phyloP scores from a whole-genome alignment of 768 basidiomycete species.

The Dendrothele bispora region DNA sequence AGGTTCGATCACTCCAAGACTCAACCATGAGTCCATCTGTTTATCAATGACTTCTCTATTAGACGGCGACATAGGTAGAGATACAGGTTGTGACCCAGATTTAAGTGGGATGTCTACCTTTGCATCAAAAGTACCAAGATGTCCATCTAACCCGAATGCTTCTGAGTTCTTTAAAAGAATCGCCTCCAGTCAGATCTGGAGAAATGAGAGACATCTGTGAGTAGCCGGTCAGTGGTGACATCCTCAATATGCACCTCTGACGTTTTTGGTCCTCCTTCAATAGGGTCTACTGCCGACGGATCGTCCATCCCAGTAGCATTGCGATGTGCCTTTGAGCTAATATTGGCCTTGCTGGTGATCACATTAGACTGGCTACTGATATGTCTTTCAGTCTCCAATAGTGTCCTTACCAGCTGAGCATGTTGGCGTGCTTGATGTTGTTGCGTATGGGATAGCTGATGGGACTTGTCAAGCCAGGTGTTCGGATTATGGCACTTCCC shows the following conservation, averaged over 20 bases:
- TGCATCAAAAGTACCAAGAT: background rate
- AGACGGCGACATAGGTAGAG: constrained; percentile 15
- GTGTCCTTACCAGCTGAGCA: background rate
- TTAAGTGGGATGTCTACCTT: background rate
- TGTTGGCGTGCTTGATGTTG: background rate
- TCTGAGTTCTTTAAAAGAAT: background rate
- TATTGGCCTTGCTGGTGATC: background rate
- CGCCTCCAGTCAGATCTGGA: background rate
- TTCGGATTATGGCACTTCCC: background rate
- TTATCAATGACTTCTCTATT: constrained; percentile 22
- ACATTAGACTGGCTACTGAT: background rate
- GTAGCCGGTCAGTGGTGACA: background rate
- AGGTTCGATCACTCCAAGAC: constrained; percentile 24
- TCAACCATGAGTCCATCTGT: constrained; percentile 23
- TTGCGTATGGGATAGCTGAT: background rate
- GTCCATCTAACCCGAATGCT: background rate
- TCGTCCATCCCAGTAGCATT: background rate
- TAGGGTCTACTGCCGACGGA: background rate
- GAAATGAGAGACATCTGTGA: background rate
- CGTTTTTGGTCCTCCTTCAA: constrained; percentile 11
- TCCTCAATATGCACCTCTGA: constrained; percentile 8
- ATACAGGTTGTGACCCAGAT: constrained; percentile 9
- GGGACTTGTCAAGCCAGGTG: background rate
- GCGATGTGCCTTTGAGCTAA: background rate
- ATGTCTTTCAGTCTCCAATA: too few relatives aligned